These are phyloP conservation scores for Chenopodium album DNA, from an alignment of 148 eudicot genomes.

Conservation along the genomic window DNA sequence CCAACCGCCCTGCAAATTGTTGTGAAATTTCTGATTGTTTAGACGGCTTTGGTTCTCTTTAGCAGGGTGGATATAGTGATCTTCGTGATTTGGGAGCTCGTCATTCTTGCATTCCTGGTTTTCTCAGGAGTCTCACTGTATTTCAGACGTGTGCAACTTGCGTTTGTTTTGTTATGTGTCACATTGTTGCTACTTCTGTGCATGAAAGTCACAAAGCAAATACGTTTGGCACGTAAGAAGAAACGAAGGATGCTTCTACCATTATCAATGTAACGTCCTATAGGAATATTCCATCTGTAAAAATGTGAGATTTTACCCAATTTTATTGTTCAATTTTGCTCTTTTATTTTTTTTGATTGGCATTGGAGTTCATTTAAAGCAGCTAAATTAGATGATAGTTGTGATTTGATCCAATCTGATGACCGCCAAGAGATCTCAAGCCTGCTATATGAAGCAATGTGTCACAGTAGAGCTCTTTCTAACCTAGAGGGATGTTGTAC, in stretches of 20 bases:
- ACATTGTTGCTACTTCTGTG: constrained; percentile 68
- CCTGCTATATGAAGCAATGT: constrained; percentile 6
- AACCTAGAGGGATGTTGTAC: background rate
- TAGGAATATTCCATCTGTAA: constrained; percentile 15
- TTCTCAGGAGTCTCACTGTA: constrained; percentile 90
- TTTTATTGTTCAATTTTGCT: constrained; percentile 24
- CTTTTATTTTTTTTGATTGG: background rate
- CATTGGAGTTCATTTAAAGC: constrained; percentile 20
- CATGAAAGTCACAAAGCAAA: constrained; percentile 92
- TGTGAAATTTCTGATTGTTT: constrained; percentile 21
- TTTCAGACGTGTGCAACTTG: constrained; percentile 77
- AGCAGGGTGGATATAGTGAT: constrained; percentile 93
- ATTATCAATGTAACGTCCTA: constrained; percentile 69
- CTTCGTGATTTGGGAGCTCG: constrained; percentile 94
- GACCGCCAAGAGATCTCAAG: constrained; percentile 15
- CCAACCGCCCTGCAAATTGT: background rate
- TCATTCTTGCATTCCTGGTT: constrained; percentile 82
- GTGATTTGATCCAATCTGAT: constrained; percentile 8
- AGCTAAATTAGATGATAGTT: constrained; percentile 12
- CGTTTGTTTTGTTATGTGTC: constrained; percentile 62
- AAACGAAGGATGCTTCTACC: constrained; percentile 99
- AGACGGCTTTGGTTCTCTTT: constrained; percentile 16
- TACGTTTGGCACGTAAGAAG: constrained; percentile 86
- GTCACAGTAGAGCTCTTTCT: background rate
- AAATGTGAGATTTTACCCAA: constrained; percentile 26